Percentiles rank a stretch among this genome's conserved stretches.
Conservation (phyloP, 208 protist genomes). For the Trypanosoma conorhini region DNA sequence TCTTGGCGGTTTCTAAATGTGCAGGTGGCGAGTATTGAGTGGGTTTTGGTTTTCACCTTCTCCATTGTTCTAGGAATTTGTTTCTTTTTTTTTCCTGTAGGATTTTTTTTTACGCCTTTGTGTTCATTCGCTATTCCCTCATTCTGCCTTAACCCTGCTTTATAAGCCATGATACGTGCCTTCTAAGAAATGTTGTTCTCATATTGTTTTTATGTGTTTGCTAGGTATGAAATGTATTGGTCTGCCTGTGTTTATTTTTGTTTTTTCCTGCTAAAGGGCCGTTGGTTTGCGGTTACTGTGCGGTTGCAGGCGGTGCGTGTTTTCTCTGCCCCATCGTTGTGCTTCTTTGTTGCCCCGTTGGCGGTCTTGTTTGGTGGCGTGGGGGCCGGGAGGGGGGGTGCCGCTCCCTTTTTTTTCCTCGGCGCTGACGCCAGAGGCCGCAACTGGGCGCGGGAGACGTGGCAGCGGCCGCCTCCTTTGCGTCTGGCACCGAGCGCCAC, state of each 20-base stretch:
- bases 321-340: not conserved
- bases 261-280: too few relatives aligned
- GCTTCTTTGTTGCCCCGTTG: not conserved
- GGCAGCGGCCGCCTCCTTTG: not conserved
- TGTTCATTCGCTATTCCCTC: too few relatives aligned
- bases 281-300: too few relatives aligned
- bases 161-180: too few relatives aligned
- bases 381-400: not conserved
- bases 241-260: too few relatives aligned
- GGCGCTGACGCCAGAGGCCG: not conserved
- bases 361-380: not conserved
- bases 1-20: too few relatives aligned
- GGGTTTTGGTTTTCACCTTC: not conserved
- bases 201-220: too few relatives aligned
- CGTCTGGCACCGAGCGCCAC: not conserved
- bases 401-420: not conserved
- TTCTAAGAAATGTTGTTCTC: too few relatives aligned
- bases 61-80: not conserved
- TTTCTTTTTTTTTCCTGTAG: not conserved
- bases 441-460: not conserved
- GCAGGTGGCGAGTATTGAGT: not conserved
- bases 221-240: too few relatives aligned
- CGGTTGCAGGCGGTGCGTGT: not conserved
- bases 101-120: too few relatives aligned
- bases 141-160: too few relatives aligned